A percentile compares a stretch with the other conserved stretches of the same genome.
phyloP scores from a whole-genome alignment of 2,329 filamentous ascomycete species.

The Apiospora saccharicola region DNA sequence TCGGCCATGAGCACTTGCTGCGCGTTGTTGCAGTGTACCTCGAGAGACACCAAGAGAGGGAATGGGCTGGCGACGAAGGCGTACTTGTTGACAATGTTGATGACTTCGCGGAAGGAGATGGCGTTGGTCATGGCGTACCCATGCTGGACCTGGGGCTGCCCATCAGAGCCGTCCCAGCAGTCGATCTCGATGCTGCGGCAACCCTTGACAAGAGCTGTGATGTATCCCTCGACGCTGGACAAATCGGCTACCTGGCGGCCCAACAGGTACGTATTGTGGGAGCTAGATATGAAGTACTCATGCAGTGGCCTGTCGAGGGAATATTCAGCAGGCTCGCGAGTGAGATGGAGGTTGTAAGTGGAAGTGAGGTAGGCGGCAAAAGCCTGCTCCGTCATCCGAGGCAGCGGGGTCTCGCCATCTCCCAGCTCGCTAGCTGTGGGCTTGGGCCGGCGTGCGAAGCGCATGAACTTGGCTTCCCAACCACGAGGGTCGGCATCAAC shows the following conservation, averaged over 20 bases:
- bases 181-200: slow-evolving; percentile 98
- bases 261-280: slow-evolving; percentile 96
- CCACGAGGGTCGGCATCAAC: slow-evolving; percentile 68
- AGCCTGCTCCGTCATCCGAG: slow-evolving; percentile 77
- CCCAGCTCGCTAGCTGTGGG: slow-evolving; percentile 52
- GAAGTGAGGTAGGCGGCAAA: slow-evolving; percentile 83
- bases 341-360: slow-evolving; percentile 72
- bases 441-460: slow-evolving; percentile 68
- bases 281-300: slow-evolving; percentile 98
- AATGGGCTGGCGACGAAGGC: slow-evolving; percentile 89
- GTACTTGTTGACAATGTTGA: slow-evolving; percentile 93
- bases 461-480: slow-evolving; percentile 78
- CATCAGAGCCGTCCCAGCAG: slow-evolving; percentile 94
- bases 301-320: slow-evolving; percentile 85
- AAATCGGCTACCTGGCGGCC: slow-evolving; percentile 89
- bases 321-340: slow-evolving; percentile 65
- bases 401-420: slow-evolving; percentile 54
- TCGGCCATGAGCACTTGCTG: slow-evolving; percentile 91
- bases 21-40: slow-evolving; percentile 86
- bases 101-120: slow-evolving; percentile 89
- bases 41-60: slow-evolving; percentile 91
- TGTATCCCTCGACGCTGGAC: slow-evolving; percentile 95
- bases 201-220: slow-evolving; percentile 83
- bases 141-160: slow-evolving; percentile 88
- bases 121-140: slow-evolving; percentile 88